Evolutionary conservation across 371 early-diverging fungal genomes (phyloP).

Genomic region (Massospora cicadina): DNA sequence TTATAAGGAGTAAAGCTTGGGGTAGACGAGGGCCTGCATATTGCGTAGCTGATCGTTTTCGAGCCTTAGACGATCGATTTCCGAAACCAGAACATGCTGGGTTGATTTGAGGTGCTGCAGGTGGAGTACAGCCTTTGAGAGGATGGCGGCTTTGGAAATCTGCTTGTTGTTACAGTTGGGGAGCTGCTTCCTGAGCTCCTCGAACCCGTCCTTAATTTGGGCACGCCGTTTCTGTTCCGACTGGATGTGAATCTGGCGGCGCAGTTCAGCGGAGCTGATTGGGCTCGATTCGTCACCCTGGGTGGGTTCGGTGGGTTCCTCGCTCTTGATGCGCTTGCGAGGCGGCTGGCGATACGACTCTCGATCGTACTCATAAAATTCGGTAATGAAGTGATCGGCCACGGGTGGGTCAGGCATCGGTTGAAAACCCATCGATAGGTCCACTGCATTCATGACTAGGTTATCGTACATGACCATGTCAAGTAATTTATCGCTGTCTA

Average conservation of each 20-base stretch:
- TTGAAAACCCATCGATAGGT: not conserved
- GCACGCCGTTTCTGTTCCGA: conserved; percentile 38
- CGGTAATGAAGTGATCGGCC: conserved; percentile 8
- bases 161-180: conserved; percentile 30
- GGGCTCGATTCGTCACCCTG: not conserved
- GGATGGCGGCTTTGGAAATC: conserved; percentile 31
- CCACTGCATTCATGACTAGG: not conserved
- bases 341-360: not conserved
- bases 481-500: not conserved
- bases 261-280: conserved; percentile 20
- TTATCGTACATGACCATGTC: not conserved
- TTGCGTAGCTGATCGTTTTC: conserved; percentile 5
- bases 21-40: not conserved
- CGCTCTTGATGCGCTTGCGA: not conserved
- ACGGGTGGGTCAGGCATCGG: conserved; percentile 2
- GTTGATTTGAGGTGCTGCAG: conserved; percentile 1
- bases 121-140: conserved; percentile 17
- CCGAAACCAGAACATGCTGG: not conserved
- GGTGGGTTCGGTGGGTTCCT: not conserved
- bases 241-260: conserved; percentile 35
- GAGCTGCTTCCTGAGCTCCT: conserved; percentile 28
- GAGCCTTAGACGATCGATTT: conserved; percentile 1
- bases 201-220: conserved; percentile 39
- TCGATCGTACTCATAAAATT: conserved; percentile 4
- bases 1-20: not conserved